Base-by-base conservation (phyloP, 306 rosid species). In the Oxytropis ochrocephala region DNA sequence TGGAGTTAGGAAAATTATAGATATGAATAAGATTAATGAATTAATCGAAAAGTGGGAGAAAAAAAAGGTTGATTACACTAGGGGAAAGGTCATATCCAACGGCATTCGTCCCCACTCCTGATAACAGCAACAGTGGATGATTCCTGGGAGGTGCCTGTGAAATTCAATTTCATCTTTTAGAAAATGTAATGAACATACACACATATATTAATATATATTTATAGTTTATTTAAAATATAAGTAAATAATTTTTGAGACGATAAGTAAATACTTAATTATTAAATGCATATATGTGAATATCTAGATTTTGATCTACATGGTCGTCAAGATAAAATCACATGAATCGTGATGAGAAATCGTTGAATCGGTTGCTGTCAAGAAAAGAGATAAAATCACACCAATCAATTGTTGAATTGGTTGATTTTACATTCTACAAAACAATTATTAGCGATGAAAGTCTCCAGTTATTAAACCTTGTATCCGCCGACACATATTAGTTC, bases 51-150 rank as follows among this genome's bases (percentile, higher is more conserved):
- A 72, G 14, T n/a, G 3, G 1, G 27, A 11, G 27, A 11, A 42
- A 32, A 2, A 1, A n/a, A 24, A 29, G 11, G 65, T 64, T n/a
- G 13, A 76, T 61, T 70, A 94, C 99, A 91, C 29, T 91, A 1
- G 97, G 92, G 5, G 92, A 87, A 61, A 95, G 99, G 80, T 95
- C 99, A 56, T 95, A 91, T 67, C 99, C 99, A 79, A 95, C 84
- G 36, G 99, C 99, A 73, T 95, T 95, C 13, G 99, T 95, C 59
- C 96, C 99, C 70, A 95, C 96, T 19, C 99, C 99, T 1, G 99
- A 95, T 74, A 95, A 80, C 1, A 95, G 81, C 80, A 95, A 64
- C 69, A 95, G 75, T 35, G 99, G 97, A 35, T 85, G 99, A 78
- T 91, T 95, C 86, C 97, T 81, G 44, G 76, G 84, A 75, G 97